phyloP scores from a whole-genome alignment of 2,329 filamentous ascomycete species.

The Ophiostoma populinum region DNA sequence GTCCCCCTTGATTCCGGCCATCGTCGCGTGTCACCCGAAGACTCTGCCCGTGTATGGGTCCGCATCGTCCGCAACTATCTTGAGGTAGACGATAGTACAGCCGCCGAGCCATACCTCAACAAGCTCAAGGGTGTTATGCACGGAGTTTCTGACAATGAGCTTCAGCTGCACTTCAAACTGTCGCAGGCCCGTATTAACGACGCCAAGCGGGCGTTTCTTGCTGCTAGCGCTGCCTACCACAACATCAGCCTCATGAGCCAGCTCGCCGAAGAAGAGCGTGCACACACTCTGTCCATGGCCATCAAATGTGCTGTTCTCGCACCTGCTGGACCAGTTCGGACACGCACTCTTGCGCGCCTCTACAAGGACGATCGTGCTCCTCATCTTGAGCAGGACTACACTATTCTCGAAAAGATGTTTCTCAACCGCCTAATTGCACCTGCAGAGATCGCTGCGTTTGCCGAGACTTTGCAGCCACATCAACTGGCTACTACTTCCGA shows the following conservation, averaged over 20 bases:
- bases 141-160: constrained; percentile 53
- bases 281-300: constrained; percentile 70
- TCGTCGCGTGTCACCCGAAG: constrained; percentile 63
- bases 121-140: constrained; percentile 88
- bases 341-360: constrained; percentile 60
- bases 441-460: constrained; percentile 74
- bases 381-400: constrained; percentile 41
- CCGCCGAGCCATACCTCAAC: constrained; percentile 77
- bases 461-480: constrained; percentile 62
- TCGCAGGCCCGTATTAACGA: constrained; percentile 88
- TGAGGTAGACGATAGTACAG: constrained; percentile 78
- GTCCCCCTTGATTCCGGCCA: constrained; percentile 85
- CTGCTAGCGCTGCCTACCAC: constrained; percentile 77
- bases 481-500: constrained; percentile 82
- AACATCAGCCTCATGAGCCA: constrained; percentile 61
- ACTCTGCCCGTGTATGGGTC: constrained; percentile 76
- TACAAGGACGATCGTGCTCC: constrained; percentile 88
- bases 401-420: constrained; percentile 95
- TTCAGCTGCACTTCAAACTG: constrained; percentile 73
- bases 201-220: constrained; percentile 73
- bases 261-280: constrained; percentile 72
- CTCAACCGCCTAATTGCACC: constrained; percentile 68
- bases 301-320: constrained; percentile 87
- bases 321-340: constrained; percentile 73
- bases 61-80: constrained; percentile 88